Conservation (phyloP, 192 early-diverging fungal genomes). For the Phycomyces nitens region DNA sequence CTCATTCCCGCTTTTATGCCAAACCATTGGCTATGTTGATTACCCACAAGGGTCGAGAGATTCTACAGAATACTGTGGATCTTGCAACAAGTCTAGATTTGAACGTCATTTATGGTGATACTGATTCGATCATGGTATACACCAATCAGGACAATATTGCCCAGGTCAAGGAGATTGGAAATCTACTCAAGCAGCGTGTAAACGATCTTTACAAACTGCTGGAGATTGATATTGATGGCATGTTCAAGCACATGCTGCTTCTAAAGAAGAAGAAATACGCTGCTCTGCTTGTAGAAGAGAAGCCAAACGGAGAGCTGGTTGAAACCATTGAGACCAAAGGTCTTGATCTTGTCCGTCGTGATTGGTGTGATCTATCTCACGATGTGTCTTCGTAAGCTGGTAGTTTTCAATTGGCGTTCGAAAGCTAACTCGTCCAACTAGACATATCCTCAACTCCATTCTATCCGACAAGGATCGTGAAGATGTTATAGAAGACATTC, state of each 20-base stretch:
- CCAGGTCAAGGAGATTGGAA: conserved; percentile 77
- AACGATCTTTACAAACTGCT: conserved; percentile 92
- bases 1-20: conserved; percentile 91
- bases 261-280: conserved; percentile 99
- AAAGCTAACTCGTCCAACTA: too few relatives aligned
- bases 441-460: conserved; percentile 64
- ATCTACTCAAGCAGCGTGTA: conserved; percentile 76
- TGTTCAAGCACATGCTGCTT: conserved; percentile 85
- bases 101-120: conserved; percentile 98
- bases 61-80: conserved; percentile 89
- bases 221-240: conserved; percentile 96
- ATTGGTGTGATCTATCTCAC: conserved; percentile 94
- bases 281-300: conserved; percentile 63
- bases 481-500: conserved; percentile 73
- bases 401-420: too few relatives aligned
- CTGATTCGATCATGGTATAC: conserved; percentile 98
- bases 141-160: conserved; percentile 71
- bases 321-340: conserved; percentile 84
- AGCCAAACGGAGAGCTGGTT: conserved; percentile 51
- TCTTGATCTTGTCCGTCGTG: conserved; percentile 91
- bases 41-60: conserved; percentile 91
- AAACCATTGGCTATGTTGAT: conserved; percentile 98
- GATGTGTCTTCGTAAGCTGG: conserved; percentile 80
- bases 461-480: conserved; percentile 54
- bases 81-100: conserved; percentile 74